Percentiles rank a stretch among this genome's conserved stretches.
These are phyloP conservation scores for Phylloboletellus chloephorus DNA, from an alignment of 1,284 basidiomycete species.

Conservation along the genomic window DNA sequence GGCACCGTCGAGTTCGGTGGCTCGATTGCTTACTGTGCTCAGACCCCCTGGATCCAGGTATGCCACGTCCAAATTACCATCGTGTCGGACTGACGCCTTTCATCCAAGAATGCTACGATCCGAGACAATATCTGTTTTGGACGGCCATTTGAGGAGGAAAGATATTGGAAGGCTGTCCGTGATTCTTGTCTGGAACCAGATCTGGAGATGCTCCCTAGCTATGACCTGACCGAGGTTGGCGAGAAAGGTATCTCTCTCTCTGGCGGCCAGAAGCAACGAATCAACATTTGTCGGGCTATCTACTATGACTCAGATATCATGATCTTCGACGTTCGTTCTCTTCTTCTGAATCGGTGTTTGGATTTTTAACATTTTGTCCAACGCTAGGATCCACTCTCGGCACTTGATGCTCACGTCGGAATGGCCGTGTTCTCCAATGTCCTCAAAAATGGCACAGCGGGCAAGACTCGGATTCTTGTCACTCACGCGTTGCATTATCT, in stretches of 20 bases:
- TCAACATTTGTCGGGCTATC: conserved; percentile 78
- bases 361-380: background rate
- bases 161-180: conserved; percentile 57
- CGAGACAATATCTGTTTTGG: conserved; percentile 80
- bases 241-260: conserved; percentile 84
- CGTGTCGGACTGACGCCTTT: background rate
- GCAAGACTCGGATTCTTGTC: conserved; percentile 79
- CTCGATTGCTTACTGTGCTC: conserved; percentile 75
- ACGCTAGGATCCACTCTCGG: conserved; percentile 63
- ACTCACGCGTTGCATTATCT: conserved; percentile 83
- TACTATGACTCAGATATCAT: conserved; percentile 85
- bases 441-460: conserved; percentile 47
- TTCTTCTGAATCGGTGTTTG: background rate
- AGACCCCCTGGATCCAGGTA: conserved; percentile 85
- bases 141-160: conserved; percentile 55
- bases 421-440: conserved; percentile 84
- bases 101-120: conserved; percentile 60
- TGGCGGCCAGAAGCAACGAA: conserved; percentile 76
- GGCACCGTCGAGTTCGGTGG: conserved; percentile 69
- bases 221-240: conserved; percentile 87
- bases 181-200: conserved; percentile 63
- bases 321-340: conserved; percentile 60
- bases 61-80: conserved; percentile 1
- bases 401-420: conserved; percentile 84
- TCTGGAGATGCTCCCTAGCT: conserved; percentile 58